A percentile compares a stretch with the other conserved stretches of the same genome.
Evolutionary conservation across 805 yeast species (phyloP).

Genomic region (Candida ponderosae): DNA sequence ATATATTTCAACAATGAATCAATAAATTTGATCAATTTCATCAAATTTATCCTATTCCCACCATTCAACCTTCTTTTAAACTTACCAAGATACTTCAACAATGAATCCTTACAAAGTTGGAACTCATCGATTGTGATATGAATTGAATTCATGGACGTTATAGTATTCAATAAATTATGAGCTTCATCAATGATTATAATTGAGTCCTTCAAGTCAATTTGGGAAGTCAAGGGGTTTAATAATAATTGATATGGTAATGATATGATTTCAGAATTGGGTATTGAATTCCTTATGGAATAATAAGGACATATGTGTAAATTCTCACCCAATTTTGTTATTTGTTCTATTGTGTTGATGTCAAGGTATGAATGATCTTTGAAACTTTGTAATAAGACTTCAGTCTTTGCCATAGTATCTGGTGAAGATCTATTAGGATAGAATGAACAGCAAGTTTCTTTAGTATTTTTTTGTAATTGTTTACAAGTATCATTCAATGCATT

Average conservation of each 20-base stretch:
- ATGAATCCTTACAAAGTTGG: slow-evolving; percentile 32
- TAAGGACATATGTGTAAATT: slow-evolving; percentile 67
- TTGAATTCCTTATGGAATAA: slow-evolving; percentile 57
- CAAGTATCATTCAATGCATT: slow-evolving; percentile 75
- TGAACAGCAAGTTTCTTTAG: slow-evolving; percentile 27
- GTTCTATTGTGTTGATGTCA: slow-evolving; percentile 71
- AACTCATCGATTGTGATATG: slow-evolving; percentile 46
- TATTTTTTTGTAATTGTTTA: slow-evolving; percentile 50
- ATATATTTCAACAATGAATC: slow-evolving; percentile 44
- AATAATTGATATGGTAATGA: slow-evolving; percentile 83
- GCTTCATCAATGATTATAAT: slow-evolving; percentile 88
- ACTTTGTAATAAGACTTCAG: slow-evolving; percentile 24
- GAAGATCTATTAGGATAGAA: slow-evolving; percentile 28
- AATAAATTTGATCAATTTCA: slow-evolving; percentile 54
- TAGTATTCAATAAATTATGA: slow-evolving; percentile 76
- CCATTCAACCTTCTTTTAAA: slow-evolving; percentile 61
- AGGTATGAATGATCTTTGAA: slow-evolving; percentile 52
- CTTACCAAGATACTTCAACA: slow-evolving; percentile 47
- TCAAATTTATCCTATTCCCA: slow-evolving; percentile 61
- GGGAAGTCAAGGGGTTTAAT: slow-evolving; percentile 52
- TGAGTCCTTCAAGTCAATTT: slow-evolving; percentile 50
- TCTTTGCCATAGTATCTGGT: slow-evolving; percentile 13
- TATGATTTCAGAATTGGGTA: slow-evolving; percentile 59
- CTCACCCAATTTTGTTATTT: slow-evolving; percentile 53
- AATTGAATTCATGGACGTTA: slow-evolving; percentile 61